Evolutionary conservation across 2,329 filamentous ascomycete genomes (phyloP).

Genomic region (Periconia sp.): DNA sequence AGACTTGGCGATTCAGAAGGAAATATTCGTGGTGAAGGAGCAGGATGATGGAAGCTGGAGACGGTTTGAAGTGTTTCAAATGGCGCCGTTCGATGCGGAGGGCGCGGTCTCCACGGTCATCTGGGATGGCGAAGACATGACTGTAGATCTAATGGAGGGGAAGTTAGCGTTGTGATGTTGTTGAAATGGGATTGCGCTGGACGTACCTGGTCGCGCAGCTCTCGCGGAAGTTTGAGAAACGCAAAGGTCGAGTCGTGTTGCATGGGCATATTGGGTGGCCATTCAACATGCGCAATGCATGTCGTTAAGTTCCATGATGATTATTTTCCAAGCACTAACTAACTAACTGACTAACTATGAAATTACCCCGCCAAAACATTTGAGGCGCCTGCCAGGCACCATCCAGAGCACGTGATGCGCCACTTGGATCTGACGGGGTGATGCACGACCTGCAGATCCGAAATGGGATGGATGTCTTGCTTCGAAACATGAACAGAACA

Average conservation of each 20-base stretch:
- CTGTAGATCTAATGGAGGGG: slow-evolving; percentile 32
- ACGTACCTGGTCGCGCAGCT: slow-evolving; percentile 40
- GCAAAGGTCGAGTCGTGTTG: slow-evolving; percentile 16
- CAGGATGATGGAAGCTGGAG: slow-evolving; percentile 32
- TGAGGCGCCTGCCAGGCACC: no score
- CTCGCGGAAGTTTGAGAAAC: slow-evolving; percentile 37
- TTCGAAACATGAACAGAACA: no score
- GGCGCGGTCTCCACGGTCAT: slow-evolving; percentile 25
- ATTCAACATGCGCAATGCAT: no score
- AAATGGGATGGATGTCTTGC: no score
- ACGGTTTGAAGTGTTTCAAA: slow-evolving; percentile 35
- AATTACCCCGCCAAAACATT: no score
- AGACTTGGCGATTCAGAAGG: slow-evolving; percentile 37
- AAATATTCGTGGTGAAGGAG: slow-evolving; percentile 37
- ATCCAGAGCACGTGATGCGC: no score
- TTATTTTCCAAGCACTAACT: no score
- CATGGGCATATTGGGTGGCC: background rate
- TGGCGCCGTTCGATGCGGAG: slow-evolving; percentile 39
- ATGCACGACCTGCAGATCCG: no score
- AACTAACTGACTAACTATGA: no score
- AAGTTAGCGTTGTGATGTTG: slow-evolving; percentile 2
- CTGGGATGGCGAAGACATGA: slow-evolving; percentile 26
- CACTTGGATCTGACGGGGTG: no score
- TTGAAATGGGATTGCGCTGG: background rate
- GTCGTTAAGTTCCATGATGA: no score